Percentiles rank a stretch among this genome's conserved stretches.
Evolutionary conservation across 179 eudicot genomes (phyloP).

Genomic region (Camellia oleifera): DNA sequence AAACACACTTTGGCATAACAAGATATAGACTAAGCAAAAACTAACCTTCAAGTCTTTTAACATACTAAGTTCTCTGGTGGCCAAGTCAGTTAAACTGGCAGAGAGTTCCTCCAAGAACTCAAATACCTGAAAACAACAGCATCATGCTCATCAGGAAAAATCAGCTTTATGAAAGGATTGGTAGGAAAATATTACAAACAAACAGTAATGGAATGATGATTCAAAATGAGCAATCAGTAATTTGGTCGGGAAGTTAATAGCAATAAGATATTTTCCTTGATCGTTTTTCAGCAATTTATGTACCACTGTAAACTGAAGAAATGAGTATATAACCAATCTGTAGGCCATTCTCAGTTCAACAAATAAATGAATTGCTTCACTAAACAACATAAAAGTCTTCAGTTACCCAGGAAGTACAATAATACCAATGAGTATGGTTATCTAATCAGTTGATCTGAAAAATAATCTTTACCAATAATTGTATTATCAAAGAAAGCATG

Average conservation of each 20-base stretch:
- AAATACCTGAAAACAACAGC: conserved; percentile 51
- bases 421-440: not conserved
- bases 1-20: conserved; percentile 2
- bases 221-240: not conserved
- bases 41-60: conserved; percentile 80
- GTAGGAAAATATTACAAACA: not conserved
- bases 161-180: not conserved
- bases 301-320: not conserved
- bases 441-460: not conserved
- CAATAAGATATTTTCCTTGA: not conserved
- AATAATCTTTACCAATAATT: not conserved
- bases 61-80: conserved; percentile 64
- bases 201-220: not conserved
- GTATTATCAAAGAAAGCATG: not conserved
- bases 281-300: not conserved
- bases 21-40: conserved; percentile 14
- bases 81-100: conserved; percentile 64
- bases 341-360: not conserved
- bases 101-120: conserved; percentile 92
- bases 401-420: not conserved
- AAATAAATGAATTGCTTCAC: not conserved
- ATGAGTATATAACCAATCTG: not conserved
- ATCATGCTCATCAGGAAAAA: conserved; percentile 13
- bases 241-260: too few species aligned
- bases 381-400: not conserved